Conservation (phyloP, 768 basidiomycete species). For the Xerocomus potaroensis region DNA sequence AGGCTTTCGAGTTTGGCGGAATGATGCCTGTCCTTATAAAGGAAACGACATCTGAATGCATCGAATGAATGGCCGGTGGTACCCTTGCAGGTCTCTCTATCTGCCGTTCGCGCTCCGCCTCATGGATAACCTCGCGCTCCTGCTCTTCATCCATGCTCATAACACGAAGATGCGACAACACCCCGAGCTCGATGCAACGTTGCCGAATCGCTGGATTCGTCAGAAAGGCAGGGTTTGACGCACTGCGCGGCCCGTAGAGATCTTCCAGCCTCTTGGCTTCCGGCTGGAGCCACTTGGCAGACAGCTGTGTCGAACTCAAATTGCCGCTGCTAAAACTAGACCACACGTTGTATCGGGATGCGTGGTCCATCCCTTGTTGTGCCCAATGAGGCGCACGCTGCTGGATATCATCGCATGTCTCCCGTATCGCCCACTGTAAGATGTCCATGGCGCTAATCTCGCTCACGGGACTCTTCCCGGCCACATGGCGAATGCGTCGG, state of each 20-base stretch:
- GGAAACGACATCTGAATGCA: not conserved
- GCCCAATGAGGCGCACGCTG: slow-evolving; percentile 40
- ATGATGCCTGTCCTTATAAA: slow-evolving; percentile 1
- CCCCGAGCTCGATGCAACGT: slow-evolving; percentile 27
- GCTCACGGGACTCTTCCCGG: slow-evolving; percentile 2
- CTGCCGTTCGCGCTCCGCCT: slow-evolving; percentile 39
- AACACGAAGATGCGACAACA: slow-evolving; percentile 16
- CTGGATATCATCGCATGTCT: slow-evolving; percentile 41
- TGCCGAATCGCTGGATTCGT: slow-evolving; percentile 16
- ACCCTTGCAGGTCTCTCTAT: not conserved
- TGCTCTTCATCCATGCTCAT: slow-evolving; percentile 40
- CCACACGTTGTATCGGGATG: slow-evolving; percentile 25
- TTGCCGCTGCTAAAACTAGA: slow-evolving; percentile 6
- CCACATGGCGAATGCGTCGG: slow-evolving; percentile 31
- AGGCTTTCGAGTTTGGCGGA: not conserved
- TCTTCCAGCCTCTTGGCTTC: slow-evolving; percentile 37
- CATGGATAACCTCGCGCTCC: slow-evolving; percentile 41
- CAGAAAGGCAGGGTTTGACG: slow-evolving; percentile 1
- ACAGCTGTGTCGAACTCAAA: slow-evolving; percentile 4
- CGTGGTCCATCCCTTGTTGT: slow-evolving; percentile 39
- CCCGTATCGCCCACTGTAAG: slow-evolving; percentile 40
- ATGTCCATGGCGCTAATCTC: slow-evolving; percentile 29
- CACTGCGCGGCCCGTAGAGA: slow-evolving; percentile 26
- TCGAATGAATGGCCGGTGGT: not conserved
- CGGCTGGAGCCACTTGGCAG: slow-evolving; percentile 35